These are phyloP conservation scores for Capsicum baccatum DNA, from an alignment of 257 asterid species.

Conservation along the genomic window DNA sequence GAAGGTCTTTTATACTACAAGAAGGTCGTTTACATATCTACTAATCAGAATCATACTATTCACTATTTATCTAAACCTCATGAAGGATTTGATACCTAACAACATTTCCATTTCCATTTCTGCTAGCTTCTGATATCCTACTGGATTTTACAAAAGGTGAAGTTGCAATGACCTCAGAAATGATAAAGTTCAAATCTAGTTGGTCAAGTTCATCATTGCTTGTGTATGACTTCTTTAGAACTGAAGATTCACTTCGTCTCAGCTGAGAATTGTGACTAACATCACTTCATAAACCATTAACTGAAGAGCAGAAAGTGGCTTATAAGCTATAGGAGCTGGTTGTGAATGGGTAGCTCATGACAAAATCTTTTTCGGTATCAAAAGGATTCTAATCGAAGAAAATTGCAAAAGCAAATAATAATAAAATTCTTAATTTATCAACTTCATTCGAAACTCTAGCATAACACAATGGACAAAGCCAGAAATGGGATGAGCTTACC, in stretches of 20 bases:
- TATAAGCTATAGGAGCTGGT: constrained; percentile 63
- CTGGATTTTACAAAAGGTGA: constrained; percentile 56
- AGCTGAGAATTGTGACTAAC: constrained; percentile 56
- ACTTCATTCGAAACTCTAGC: constrained; percentile 7
- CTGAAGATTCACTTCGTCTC: constrained; percentile 51
- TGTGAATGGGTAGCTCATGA: constrained; percentile 63
- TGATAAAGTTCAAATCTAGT: constrained; percentile 62
- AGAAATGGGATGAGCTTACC: constrained; percentile 51
- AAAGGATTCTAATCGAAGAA: constrained; percentile 51
- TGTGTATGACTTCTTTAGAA: constrained; percentile 63
- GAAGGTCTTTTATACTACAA: neutral
- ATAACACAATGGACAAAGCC: neutral
- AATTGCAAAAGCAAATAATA: too few relatives aligned
- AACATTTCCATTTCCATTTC: constrained; percentile 44
- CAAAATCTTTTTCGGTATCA: constrained; percentile 38
- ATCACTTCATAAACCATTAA: constrained; percentile 54
- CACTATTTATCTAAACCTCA: constrained; percentile 61
- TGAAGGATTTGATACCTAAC: constrained; percentile 70
- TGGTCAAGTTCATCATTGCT: constrained; percentile 92
- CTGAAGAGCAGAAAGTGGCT: constrained; percentile 71
- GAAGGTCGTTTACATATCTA: neutral
- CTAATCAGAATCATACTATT: constrained; percentile 28
- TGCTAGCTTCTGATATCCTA: constrained; percentile 48
- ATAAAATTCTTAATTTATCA: neutral
- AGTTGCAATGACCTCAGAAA: constrained; percentile 34